A percentile compares a stretch with the other conserved stretches of the same genome.
phyloP scores from a whole-genome alignment of 2,329 filamentous ascomycete genomes.

The Ceratocystis destructans region DNA sequence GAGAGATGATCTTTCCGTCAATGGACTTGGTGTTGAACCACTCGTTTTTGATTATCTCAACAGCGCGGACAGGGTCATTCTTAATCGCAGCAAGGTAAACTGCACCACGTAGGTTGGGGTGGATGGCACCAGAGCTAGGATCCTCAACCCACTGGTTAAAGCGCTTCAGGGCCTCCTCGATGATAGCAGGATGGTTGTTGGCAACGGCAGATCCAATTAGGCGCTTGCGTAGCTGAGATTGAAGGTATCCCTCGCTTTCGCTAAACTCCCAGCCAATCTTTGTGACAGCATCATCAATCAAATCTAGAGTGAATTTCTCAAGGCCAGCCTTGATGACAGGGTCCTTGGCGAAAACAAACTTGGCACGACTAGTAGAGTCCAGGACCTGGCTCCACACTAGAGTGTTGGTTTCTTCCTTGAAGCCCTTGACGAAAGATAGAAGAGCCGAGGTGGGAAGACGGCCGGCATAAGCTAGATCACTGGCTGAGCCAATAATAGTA shows the following conservation, averaged over 20 bases:
- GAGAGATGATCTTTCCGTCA: conserved; percentile 78
- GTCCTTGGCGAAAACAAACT: conserved; percentile 73
- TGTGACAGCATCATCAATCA: conserved; percentile 61
- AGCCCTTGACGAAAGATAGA: conserved; percentile 72
- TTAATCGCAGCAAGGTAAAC: conserved; percentile 70
- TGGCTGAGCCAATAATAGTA: conserved; percentile 76
- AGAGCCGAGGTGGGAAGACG: conserved; percentile 70
- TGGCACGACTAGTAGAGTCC: conserved; percentile 59
- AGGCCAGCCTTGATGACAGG: conserved; percentile 57
- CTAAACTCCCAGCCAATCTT: conserved; percentile 75
- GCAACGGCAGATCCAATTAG: conserved; percentile 63
- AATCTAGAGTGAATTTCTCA: conserved; percentile 62
- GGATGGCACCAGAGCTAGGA: conserved; percentile 52
- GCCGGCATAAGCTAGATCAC: conserved; percentile 77
- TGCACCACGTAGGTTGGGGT: conserved; percentile 66
- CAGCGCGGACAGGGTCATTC: conserved; percentile 51
- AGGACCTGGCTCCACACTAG: conserved; percentile 82
- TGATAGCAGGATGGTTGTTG: conserved; percentile 60
- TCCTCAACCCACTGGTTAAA: conserved; percentile 71
- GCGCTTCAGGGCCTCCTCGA: conserved; percentile 59
- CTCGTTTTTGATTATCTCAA: conserved; percentile 68
- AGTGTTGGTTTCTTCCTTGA: conserved; percentile 67
- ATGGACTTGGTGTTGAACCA: conserved; percentile 71
- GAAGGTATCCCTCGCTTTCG: conserved; percentile 67
- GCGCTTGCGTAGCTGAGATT: conserved; percentile 66